Evolutionary conservation across 768 basidiomycete species (phyloP).

Genomic region (Nidularia pulvinata): DNA sequence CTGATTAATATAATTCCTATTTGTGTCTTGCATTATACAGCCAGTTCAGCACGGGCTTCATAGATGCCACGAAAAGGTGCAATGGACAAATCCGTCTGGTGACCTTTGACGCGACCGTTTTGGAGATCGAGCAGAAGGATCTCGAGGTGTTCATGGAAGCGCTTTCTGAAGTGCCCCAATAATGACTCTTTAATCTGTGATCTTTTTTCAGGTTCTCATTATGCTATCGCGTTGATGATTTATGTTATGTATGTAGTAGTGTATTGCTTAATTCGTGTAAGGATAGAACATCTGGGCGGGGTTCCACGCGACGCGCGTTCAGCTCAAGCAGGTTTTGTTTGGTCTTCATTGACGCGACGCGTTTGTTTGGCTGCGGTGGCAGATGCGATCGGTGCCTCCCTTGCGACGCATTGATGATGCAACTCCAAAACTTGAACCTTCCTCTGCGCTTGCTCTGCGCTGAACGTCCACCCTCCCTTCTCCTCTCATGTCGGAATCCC

Average conservation of each 20-base stretch:
- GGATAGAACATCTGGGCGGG: too few relatives aligned
- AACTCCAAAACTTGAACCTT: neutral
- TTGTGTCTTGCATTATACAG: constrained; percentile 36
- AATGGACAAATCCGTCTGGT: constrained; percentile 79
- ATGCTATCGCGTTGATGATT: too few relatives aligned
- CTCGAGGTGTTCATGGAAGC: constrained; percentile 79
- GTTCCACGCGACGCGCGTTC: too few relatives aligned
- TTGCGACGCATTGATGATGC: neutral
- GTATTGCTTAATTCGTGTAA: too few relatives aligned
- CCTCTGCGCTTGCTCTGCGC: neutral
- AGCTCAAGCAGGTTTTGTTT: too few relatives aligned
- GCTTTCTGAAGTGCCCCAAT: constrained; percentile 55
- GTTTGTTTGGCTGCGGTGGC: too few relatives aligned
- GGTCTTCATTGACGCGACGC: too few relatives aligned
- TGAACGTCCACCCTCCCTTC: neutral
- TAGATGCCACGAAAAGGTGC: constrained; percentile 76
- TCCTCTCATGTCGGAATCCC: constrained; percentile 31
- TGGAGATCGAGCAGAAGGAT: constrained; percentile 85
- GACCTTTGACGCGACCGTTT: constrained; percentile 84
- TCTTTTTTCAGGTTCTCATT: too few relatives aligned
- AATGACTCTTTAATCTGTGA: too few relatives aligned
- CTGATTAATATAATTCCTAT: constrained; percentile 4
- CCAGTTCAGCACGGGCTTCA: constrained; percentile 84
- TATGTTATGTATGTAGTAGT: too few relatives aligned
- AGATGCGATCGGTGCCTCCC: too few relatives aligned